Conservation (phyloP, 306 rosid genomes). For the Dalbergia cochinchinensis region DNA sequence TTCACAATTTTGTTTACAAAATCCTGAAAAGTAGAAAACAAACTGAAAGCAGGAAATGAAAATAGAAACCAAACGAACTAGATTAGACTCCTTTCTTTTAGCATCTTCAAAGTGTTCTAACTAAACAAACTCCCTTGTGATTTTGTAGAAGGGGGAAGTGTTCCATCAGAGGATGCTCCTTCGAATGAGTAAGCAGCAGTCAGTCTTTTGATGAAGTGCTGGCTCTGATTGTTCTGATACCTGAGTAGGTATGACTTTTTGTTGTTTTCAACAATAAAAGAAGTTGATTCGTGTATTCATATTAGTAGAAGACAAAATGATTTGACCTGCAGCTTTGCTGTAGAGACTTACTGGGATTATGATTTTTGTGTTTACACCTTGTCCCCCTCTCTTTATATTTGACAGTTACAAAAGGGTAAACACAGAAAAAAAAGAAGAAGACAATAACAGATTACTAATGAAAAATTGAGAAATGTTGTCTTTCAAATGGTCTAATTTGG, state of each 20-base stretch:
- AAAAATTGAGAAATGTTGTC: not conserved
- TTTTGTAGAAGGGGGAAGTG: constrained; percentile 71
- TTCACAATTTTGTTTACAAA: no score
- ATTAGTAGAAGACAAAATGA: constrained; percentile 48
- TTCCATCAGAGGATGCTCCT: constrained; percentile 68
- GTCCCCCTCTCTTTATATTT: not conserved
- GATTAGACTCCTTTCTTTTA: not conserved
- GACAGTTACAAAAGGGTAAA: not conserved
- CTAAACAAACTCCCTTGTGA: constrained; percentile 9
- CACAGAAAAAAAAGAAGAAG: not conserved
- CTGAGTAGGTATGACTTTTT: constrained; percentile 50
- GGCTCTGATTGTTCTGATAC: constrained; percentile 55
- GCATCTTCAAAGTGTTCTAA: constrained; percentile 24
- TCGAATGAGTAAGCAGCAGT: constrained; percentile 62
- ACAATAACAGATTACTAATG: constrained; percentile 15
- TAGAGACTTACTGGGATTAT: constrained; percentile 40
- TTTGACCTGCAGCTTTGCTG: constrained; percentile 41
- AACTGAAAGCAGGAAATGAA: no score
- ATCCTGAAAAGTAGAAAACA: no score
- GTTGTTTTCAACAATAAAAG: constrained; percentile 59
- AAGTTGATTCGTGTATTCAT: constrained; percentile 47
- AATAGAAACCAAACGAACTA: no score
- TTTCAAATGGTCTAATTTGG: not conserved
- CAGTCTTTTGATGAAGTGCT: constrained; percentile 51
- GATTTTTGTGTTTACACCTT: constrained; percentile 16